Evolutionary conservation across 768 basidiomycete genomes (phyloP), one percentile per base, ranked within the genome.

Genomic region (Trametes punicea): DNA sequence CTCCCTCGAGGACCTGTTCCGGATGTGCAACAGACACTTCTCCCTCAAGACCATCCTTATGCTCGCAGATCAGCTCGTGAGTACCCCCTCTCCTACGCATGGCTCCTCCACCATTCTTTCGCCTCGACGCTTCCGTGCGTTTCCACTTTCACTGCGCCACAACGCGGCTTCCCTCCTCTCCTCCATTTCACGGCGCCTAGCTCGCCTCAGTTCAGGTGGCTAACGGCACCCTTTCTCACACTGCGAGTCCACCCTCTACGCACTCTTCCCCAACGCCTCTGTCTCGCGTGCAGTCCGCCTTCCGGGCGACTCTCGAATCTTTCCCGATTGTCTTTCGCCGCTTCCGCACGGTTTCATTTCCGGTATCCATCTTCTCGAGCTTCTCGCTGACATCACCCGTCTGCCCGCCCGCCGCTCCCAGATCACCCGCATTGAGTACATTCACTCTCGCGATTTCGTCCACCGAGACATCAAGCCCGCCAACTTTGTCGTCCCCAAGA

Each of bases 391-490:
- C 61, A 58, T 40, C 59, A 29, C 52, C 18, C 52, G 30, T 33
- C 21, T 53, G 36, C 55, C 64, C 15, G 20, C 53, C 63, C 46
- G 13, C n/a, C n/a, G n/a, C 54, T 46, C 27, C 27, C 65, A 95
- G 93, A 86, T 97, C 70, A 92, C 93, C 7, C 93, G 96, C 45
- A 87, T 98, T 66, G 92, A 97, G 71, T 98, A 93, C 71, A 93
- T 98, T 62, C 96, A 99, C 73, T 91, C 90, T 1, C 88, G 92
- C 67, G 90, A 92, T 66, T 88, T 96, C 63, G 85, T 97, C 38
- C 96, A 98, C 71, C 90, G 96, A 62, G 96, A 98, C 69, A 89
- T 99, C 72, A 99, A 98, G 71, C 96, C 96, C 33, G 96, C 96
- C 65, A 98, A 99, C 74, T 99, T 99, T 69, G 87, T 99, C 58